Evolutionary conservation across 129 eudicot genomes (phyloP).

Genomic region (Pittosporum tobira): DNA sequence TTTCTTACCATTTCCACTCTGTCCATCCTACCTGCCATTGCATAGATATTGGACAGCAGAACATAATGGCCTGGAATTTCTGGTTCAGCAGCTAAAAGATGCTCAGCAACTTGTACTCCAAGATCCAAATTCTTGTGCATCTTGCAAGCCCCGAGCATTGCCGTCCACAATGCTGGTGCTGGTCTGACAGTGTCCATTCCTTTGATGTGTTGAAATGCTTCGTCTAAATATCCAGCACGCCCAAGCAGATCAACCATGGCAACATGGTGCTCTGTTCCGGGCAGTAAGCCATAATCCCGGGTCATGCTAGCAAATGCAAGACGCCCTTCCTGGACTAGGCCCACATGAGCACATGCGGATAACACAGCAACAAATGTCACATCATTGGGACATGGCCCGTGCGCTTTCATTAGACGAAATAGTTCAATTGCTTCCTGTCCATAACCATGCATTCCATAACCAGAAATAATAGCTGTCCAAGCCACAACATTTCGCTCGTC

Average conservation of each 20-base stretch:
- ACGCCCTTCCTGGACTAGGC: slow-evolving; percentile 44
- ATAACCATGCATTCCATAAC: slow-evolving; percentile 52
- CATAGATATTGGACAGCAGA: slow-evolving; percentile 45
- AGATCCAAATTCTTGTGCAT: slow-evolving; percentile 48
- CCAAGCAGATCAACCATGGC: slow-evolving; percentile 67
- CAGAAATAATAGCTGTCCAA: slow-evolving; percentile 64
- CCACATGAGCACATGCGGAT: slow-evolving; percentile 61
- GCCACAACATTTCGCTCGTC: slow-evolving; percentile 39
- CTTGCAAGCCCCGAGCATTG: slow-evolving; percentile 68
- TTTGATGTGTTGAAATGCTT: slow-evolving; percentile 39
- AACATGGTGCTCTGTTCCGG: slow-evolving; percentile 55
- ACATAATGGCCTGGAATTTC: slow-evolving; percentile 56
- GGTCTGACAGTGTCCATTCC: slow-evolving; percentile 21
- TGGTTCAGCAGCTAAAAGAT: slow-evolving; percentile 46
- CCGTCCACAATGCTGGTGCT: slow-evolving; percentile 50
- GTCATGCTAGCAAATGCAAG: slow-evolving; percentile 34
- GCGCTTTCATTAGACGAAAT: slow-evolving; percentile 34
- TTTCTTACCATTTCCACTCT: slow-evolving; percentile 38
- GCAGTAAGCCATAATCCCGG: slow-evolving; percentile 24
- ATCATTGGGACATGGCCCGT: slow-evolving; percentile 37
- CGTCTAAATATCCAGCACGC: slow-evolving; percentile 44
- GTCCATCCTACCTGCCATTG: slow-evolving; percentile 54
- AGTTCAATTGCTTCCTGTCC: slow-evolving; percentile 50
- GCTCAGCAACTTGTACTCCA: slow-evolving; percentile 48
- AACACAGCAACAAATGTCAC: slow-evolving; percentile 46